phyloP scores from a whole-genome alignment of 805 yeast species.

The Metschnikowia drakensbergensis region DNA sequence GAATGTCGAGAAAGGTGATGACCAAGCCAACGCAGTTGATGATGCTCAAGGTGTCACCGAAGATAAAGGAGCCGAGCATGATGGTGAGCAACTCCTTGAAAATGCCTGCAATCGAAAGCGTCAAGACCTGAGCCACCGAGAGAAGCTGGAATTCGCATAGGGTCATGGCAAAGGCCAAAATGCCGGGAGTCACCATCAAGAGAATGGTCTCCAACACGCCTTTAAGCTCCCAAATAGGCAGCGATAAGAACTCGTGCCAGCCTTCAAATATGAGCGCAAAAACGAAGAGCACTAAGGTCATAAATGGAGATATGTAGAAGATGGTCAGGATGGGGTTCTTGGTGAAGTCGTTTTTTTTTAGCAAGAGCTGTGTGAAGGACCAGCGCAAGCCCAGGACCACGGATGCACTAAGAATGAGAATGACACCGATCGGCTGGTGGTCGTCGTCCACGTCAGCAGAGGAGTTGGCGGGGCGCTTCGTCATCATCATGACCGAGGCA shows the following conservation, averaged over 20 bases:
- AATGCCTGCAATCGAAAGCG: conserved; percentile 87
- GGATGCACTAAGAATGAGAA: conserved; percentile 72
- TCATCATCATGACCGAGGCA: conserved; percentile 85
- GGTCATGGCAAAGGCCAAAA: conserved; percentile 86
- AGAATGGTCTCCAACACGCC: conserved; percentile 54
- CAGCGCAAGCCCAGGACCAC: conserved; percentile 87
- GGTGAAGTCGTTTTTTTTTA: conserved; percentile 56
- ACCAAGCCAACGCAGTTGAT: conserved; percentile 71
- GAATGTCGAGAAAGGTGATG: conserved; percentile 72
- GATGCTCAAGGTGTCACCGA: conserved; percentile 66
- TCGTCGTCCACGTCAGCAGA: conserved; percentile 17
- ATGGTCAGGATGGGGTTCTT: conserved; percentile 82
- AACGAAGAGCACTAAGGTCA: conserved; percentile 59
- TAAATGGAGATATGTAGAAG: conserved; percentile 77
- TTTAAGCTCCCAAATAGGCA: conserved; percentile 62
- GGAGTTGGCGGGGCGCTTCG: conserved; percentile 36
- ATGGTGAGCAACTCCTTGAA: conserved; percentile 90
- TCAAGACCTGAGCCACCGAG: conserved; percentile 76
- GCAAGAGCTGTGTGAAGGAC: conserved; percentile 86
- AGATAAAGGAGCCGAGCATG: conserved; percentile 59
- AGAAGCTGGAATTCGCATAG: conserved; percentile 80
- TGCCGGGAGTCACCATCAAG: conserved; percentile 74
- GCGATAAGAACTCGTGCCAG: conserved; percentile 44
- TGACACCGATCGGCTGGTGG: conserved; percentile 51
- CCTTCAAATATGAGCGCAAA: conserved; percentile 74